A percentile compares a stretch with the other conserved stretches of the same genome.
Conservation (phyloP, 805 yeast genomes). For the Naumovozyma castellii region DNA sequence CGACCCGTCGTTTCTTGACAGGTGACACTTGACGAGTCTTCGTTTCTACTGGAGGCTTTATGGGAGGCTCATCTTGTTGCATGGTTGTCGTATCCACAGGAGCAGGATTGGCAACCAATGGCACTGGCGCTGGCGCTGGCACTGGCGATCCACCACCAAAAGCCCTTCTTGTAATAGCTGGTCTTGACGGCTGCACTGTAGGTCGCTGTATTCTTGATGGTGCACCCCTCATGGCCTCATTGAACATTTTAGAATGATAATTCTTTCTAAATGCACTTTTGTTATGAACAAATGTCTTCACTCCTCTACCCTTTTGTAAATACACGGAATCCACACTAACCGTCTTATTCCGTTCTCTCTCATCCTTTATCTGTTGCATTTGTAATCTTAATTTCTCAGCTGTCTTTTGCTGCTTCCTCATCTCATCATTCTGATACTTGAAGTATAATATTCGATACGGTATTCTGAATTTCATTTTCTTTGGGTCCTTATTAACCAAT, state of each 20-base stretch:
- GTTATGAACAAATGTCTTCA: not conserved
- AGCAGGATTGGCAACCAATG: too few species aligned
- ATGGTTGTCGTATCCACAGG: too few species aligned
- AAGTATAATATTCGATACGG: conserved; percentile 31
- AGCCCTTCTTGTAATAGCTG: conserved; percentile 15
- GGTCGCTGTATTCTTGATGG: conserved; percentile 13
- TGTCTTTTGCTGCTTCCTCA: conserved; percentile 28
- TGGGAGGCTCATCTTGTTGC: not conserved
- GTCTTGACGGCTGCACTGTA: conserved; percentile 8
- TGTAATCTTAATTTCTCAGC: conserved; percentile 29
- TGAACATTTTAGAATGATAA: conserved; percentile 11
- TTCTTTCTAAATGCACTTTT: conserved; percentile 1
- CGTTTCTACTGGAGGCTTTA: not conserved
- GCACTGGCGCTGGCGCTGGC: too few species aligned
- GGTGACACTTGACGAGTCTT: not conserved
- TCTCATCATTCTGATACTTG: conserved; percentile 27
- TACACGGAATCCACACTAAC: conserved; percentile 13
- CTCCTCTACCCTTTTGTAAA: not conserved
- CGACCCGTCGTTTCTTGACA: not conserved
- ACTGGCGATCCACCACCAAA: conserved; percentile 29
- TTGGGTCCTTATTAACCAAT: conserved; percentile 13
- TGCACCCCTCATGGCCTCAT: conserved; percentile 15
- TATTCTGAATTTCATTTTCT: conserved; percentile 23
- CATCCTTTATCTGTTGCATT: conserved; percentile 23
- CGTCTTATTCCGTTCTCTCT: conserved; percentile 28